Percentiles rank a stretch among this genome's conserved stretches.
phyloP scores from a whole-genome alignment of 306 rosid species.

The Oxytropis ochrocephala region DNA sequence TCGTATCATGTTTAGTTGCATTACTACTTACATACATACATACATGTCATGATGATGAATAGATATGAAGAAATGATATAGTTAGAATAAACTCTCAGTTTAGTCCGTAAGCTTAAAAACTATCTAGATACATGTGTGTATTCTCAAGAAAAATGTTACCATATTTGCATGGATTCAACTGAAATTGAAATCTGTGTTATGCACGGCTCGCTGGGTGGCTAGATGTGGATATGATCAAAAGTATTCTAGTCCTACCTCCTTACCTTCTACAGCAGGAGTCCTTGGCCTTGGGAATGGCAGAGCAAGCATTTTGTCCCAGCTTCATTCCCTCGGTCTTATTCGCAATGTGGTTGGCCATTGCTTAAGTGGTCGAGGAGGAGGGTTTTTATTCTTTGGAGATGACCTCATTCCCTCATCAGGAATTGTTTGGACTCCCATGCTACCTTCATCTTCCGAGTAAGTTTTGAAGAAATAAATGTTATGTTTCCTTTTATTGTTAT shows the following conservation, averaged over 20 bases:
- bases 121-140: too few species aligned
- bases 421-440: slow-evolving; percentile 54
- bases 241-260: slow-evolving; percentile 27
- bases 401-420: slow-evolving; percentile 64
- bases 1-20: too few species aligned
- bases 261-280: slow-evolving; percentile 74
- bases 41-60: too few species aligned
- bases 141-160: not conserved
- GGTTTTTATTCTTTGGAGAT: slow-evolving; percentile 74
- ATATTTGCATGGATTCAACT: not conserved
- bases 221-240: slow-evolving; percentile 93
- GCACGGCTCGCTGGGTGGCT: slow-evolving; percentile 57
- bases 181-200: slow-evolving; percentile 5
- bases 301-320: slow-evolving; percentile 59
- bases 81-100: too few species aligned
- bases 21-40: too few species aligned
- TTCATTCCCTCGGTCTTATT: slow-evolving; percentile 36
- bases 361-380: slow-evolving; percentile 66
- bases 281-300: slow-evolving; percentile 75
- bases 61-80: too few species aligned
- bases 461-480: slow-evolving; percentile 12
- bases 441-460: slow-evolving; percentile 40
- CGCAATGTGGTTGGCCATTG: slow-evolving; percentile 73
- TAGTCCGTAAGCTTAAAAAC: too few species aligned
- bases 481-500: not conserved